Conservation (phyloP, 768 basidiomycete species). For the Holtermanniella nyarrowii region DNA sequence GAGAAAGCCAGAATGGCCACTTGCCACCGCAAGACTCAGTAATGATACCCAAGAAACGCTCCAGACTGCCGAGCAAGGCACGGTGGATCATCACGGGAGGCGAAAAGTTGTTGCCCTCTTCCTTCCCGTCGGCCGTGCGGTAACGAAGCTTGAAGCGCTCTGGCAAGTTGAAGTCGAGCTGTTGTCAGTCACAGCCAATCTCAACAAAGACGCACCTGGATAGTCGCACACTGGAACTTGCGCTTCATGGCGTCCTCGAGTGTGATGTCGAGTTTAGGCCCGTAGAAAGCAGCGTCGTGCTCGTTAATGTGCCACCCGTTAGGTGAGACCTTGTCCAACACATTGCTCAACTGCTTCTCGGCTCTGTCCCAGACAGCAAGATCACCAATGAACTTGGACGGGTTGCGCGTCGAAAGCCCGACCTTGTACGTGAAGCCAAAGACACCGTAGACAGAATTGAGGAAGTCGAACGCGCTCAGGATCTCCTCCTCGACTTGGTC, state of each 20-base stretch:
- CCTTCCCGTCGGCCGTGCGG: conserved; percentile 53
- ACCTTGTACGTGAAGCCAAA: conserved; percentile 93
- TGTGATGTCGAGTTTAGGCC: conserved; percentile 96
- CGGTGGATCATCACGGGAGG: conserved; percentile 97
- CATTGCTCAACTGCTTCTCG: conserved; percentile 48
- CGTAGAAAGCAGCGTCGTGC: conserved; percentile 98
- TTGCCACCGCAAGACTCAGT: conserved; percentile 97
- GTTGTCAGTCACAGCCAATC: conserved; percentile 30
- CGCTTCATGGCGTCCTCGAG: conserved; percentile 83
- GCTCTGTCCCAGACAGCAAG: conserved; percentile 85
- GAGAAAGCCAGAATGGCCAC: conserved; percentile 99
- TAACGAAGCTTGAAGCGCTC: conserved; percentile 92
- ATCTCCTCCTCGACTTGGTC: conserved; percentile 84
- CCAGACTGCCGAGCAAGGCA: conserved; percentile 84
- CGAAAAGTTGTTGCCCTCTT: conserved; percentile 42
- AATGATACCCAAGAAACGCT: conserved; percentile 92
- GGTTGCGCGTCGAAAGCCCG: conserved; percentile 81
- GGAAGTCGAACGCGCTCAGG: conserved; percentile 78
- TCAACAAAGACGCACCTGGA: conserved; percentile 42
- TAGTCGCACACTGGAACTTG: conserved; percentile 96
- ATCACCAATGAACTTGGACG: conserved; percentile 82
- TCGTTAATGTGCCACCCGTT: conserved; percentile 88
- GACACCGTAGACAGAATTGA: conserved; percentile 81
- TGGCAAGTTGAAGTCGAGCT: conserved; percentile 97
- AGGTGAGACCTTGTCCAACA: conserved; percentile 73